Base-by-base conservation (phyloP, 2,329 filamentous ascomycete species). In the Colletotrichum ledebouriae region DNA sequence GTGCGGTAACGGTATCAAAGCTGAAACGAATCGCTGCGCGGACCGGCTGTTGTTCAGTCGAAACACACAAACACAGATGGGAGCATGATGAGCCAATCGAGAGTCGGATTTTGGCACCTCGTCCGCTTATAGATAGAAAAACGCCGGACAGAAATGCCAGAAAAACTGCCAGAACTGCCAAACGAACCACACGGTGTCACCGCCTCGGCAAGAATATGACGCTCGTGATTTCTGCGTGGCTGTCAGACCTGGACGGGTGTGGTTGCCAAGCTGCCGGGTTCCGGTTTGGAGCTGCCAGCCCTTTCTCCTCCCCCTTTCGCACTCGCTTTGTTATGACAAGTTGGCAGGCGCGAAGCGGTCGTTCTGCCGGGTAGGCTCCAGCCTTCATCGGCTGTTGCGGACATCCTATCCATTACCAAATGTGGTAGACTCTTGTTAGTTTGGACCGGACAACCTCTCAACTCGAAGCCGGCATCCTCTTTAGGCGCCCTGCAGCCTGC, bases 21-120 rank as follows among this genome's bases (percentile, higher is more conserved):
- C 61, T 66, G 66, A 69, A 69, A 69, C 66, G 49, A 33, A 33
- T 50, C 42, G 25, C 39, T 37, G 55, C 61, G 55, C 55, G 55
- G 46, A 50, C 55, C 42, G 41, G 34, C 61, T 56, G 42, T 47
- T 15, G 56, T 59, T 66, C 65, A 60, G 61, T 60, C 42, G 66
- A 69, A 69, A 60, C 66, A 13, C 49, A 25, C 49, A 34, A 50
- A 68, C 41, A 60, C 34, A 60, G 49, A 56, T 60, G 66, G 12
- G 10, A 6, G 15, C 12, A 41, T 49, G 56, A 65, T 49, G 49
- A 50, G 25, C 56, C 55, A 69, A 66, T 69, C 61, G 61, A 56
- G 57, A 69, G 25, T 41, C 33, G 25, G 39, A 12, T 15, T 53
- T 20, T 25, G 17, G 47, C 47, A 47, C 47, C 25, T 61, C 37